Conservation (phyloP, 108 stramenopile species). For the Epithemia pelagica region DNA sequence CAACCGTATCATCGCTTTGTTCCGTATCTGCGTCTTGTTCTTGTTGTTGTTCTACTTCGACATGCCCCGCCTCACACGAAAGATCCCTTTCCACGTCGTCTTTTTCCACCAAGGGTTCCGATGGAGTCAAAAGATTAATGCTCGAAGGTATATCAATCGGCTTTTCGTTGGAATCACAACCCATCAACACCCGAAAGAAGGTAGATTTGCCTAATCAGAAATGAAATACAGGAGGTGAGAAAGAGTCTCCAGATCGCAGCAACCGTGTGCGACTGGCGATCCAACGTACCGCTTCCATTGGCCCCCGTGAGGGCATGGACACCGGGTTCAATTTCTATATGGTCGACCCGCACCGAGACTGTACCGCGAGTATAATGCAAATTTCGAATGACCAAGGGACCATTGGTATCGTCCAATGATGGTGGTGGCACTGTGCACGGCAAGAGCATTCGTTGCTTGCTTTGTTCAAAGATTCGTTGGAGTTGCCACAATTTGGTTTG, state of each 20-base stretch:
- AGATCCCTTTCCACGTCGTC: conserved; percentile 32
- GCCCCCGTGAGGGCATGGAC: conserved; percentile 53
- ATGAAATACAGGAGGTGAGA: too few relatives aligned
- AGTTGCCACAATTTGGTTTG: conserved; percentile 63
- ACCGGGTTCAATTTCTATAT: conserved; percentile 65
- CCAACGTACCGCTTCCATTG: conserved; percentile 33
- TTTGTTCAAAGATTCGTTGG: conserved; percentile 49
- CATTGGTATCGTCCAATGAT: neutral
- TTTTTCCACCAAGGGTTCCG: conserved; percentile 33
- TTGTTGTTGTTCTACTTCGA: neutral
- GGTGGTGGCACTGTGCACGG: conserved; percentile 45
- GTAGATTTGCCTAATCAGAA: conserved; percentile 58
- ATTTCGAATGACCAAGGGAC: conserved; percentile 34
- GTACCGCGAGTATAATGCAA: conserved; percentile 68
- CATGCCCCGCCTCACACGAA: conserved; percentile 38
- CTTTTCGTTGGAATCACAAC: conserved; percentile 66
- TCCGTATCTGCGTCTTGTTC: neutral
- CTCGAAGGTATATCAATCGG: conserved; percentile 67
- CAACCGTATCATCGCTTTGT: conserved; percentile 1
- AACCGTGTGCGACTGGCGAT: too few relatives aligned
- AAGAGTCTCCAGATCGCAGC: too few relatives aligned
- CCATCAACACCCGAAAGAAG: conserved; percentile 73
- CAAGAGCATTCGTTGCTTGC: conserved; percentile 41
- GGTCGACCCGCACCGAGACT: conserved; percentile 58
- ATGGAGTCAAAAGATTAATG: conserved; percentile 57